Percentiles rank a stretch among this genome's conserved stretches.
phyloP scores from a whole-genome alignment of 2,329 filamentous ascomycete species.

The Botrytis tulipae region DNA sequence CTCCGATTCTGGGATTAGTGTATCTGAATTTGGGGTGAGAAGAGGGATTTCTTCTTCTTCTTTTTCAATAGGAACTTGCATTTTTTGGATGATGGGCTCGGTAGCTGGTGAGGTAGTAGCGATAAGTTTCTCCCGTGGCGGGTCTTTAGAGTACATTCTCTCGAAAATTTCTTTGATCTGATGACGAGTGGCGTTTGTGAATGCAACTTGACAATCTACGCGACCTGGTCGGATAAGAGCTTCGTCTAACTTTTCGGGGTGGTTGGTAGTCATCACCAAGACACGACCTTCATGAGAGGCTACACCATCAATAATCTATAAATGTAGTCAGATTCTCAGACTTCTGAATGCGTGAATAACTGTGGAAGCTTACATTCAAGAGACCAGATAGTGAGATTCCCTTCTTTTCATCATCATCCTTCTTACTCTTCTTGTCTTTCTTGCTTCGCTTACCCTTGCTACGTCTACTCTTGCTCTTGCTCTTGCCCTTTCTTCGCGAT shows the following conservation, averaged over 20 bases:
- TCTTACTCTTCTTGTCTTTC: not conserved
- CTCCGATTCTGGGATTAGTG: not conserved
- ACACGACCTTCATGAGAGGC: conserved; percentile 76
- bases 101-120: conserved; percentile 28
- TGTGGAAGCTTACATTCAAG: conserved; percentile 53
- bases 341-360: not conserved
- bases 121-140: conserved; percentile 27
- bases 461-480: conserved; percentile 24
- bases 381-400: conserved; percentile 74
- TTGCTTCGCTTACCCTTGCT: conserved; percentile 36
- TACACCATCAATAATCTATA: conserved; percentile 48
- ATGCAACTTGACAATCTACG: conserved; percentile 67
- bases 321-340: conserved; percentile 9
- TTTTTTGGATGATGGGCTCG: not conserved
- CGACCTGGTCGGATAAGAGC: conserved; percentile 72
- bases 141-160: conserved; percentile 54
- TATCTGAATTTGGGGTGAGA: not conserved
- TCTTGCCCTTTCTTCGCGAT: conserved; percentile 45
- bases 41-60: conserved; percentile 7
- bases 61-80: conserved; percentile 10
- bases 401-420: conserved; percentile 32
- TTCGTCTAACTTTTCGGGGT: conserved; percentile 68
- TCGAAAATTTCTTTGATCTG: conserved; percentile 59
- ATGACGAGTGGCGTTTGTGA: conserved; percentile 54
- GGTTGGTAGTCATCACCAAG: conserved; percentile 81